These are phyloP conservation scores for Agastache rugosa DNA, from an alignment of 257 asterid genomes.

Conservation along the genomic window DNA sequence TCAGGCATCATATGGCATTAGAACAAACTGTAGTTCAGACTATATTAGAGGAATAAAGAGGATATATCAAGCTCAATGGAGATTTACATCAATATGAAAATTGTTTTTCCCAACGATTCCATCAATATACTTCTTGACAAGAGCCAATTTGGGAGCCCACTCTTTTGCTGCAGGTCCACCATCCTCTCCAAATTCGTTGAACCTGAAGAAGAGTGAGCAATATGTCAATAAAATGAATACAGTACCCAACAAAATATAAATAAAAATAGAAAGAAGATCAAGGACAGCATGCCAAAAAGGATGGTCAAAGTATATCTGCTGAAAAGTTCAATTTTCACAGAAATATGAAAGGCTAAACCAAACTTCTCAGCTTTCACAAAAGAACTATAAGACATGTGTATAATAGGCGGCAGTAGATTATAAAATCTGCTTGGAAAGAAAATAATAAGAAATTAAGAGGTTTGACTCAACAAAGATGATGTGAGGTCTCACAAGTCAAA, in stretches of 20 bases:
- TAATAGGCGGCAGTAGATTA: not conserved
- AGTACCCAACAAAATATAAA: not conserved
- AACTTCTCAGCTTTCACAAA: slow-evolving; percentile 16
- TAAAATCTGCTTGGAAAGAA: slow-evolving; percentile 12
- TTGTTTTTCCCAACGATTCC: slow-evolving; percentile 56
- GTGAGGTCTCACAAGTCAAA: not conserved
- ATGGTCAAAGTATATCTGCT: not conserved
- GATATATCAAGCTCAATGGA: not conserved
- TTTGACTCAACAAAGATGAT: not conserved
- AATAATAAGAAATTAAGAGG: not conserved
- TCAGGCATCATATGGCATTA: slow-evolving; percentile 7
- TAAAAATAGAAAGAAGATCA: not conserved
- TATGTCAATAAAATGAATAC: not conserved
- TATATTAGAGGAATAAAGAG: not conserved
- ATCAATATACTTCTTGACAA: slow-evolving; percentile 51
- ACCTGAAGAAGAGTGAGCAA: slow-evolving; percentile 52
- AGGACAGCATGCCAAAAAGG: not conserved
- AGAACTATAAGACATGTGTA: not conserved
- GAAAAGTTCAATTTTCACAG: not conserved
- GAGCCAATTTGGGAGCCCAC: slow-evolving; percentile 75
- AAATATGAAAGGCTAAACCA: not conserved
- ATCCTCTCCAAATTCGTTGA: slow-evolving; percentile 79
- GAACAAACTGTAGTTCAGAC: not conserved
- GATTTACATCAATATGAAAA: slow-evolving; percentile 62
- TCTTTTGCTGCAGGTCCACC: slow-evolving; percentile 90